Conservation (phyloP, 352 stramenopile species). For the Pythium rishiriense region DNA sequence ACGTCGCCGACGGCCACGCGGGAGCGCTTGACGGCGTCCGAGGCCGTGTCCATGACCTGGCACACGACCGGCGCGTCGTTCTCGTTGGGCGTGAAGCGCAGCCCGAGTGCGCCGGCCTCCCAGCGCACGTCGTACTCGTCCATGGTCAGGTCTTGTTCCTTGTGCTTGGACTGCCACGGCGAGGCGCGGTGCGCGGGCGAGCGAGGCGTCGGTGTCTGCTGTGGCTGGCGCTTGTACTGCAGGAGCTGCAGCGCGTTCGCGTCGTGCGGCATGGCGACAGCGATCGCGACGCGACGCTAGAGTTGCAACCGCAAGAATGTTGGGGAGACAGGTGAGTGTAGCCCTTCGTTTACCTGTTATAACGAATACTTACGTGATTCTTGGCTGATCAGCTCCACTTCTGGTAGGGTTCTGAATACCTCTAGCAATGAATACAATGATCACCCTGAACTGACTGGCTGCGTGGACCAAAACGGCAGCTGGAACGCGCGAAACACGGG, state of each 20-base stretch:
- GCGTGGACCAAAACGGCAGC: neutral
- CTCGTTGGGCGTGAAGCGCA: slow-evolving; percentile 79
- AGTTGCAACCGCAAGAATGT: neutral
- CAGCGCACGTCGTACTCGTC: slow-evolving; percentile 61
- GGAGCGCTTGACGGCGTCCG: slow-evolving; percentile 49
- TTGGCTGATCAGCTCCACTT: no score
- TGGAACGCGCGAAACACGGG: neutral
- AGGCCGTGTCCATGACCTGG: slow-evolving; percentile 52
- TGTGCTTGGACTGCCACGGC: neutral
- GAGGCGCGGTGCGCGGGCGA: neutral
- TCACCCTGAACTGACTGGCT: neutral
- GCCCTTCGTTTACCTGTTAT: neutral
- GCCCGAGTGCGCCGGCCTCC: slow-evolving; percentile 46
- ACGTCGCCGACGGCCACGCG: slow-evolving; percentile 60
- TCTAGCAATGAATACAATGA: neutral
- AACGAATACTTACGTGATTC: neutral
- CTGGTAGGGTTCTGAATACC: neutral
- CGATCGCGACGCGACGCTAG: neutral
- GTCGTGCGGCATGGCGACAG: slow-evolving; percentile 14
- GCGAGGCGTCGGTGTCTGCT: neutral
- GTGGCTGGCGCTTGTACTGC: slow-evolving; percentile 20
- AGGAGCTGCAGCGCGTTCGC: slow-evolving; percentile 19
- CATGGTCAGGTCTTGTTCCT: neutral
- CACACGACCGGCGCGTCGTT: slow-evolving; percentile 69
- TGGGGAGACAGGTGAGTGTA: neutral